These are phyloP conservation scores for Trametes cinnabarina DNA, from an alignment of 768 basidiomycete genomes.

Conservation along the genomic window DNA sequence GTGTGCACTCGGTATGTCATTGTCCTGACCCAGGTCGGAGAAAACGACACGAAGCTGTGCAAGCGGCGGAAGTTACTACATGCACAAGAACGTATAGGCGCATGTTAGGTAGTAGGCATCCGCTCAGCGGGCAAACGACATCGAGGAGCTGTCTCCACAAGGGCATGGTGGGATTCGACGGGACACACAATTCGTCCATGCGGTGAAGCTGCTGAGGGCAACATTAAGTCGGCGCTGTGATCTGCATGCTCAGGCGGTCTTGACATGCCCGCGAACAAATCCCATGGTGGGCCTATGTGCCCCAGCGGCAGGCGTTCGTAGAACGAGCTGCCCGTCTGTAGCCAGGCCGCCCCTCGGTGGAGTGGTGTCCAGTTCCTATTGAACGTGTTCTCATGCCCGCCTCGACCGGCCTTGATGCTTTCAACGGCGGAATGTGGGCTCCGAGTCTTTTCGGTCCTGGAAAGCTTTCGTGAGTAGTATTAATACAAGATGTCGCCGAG, in stretches of 20 bases:
- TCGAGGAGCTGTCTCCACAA: too few species aligned
- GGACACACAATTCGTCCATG: too few species aligned
- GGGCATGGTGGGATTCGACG: too few species aligned
- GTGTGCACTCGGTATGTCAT: too few species aligned
- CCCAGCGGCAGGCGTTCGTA: not conserved
- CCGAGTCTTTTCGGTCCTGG: not conserved
- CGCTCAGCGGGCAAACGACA: too few species aligned
- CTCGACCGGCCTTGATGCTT: not conserved
- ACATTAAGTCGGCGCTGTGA: too few species aligned
- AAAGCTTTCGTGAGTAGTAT: not conserved
- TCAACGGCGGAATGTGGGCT: not conserved
- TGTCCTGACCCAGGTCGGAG: too few species aligned
- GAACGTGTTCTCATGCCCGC: not conserved
- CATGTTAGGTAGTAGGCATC: too few species aligned
- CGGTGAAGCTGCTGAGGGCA: too few species aligned
- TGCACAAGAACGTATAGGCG: too few species aligned
- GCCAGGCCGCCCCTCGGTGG: not conserved
- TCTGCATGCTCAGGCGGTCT: constrained; percentile 6
- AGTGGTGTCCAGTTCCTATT: not conserved
- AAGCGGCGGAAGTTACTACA: too few species aligned
- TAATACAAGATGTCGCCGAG: not conserved
- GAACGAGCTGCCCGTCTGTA: not conserved
- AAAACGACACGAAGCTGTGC: too few species aligned
- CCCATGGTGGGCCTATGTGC: constrained; percentile 2
- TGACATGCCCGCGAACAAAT: constrained; percentile 9